Evolutionary conservation across 2,329 filamentous ascomycete genomes (phyloP), one percentile per base, ranked within the genome.

Genomic region (Venturia effusa): DNA sequence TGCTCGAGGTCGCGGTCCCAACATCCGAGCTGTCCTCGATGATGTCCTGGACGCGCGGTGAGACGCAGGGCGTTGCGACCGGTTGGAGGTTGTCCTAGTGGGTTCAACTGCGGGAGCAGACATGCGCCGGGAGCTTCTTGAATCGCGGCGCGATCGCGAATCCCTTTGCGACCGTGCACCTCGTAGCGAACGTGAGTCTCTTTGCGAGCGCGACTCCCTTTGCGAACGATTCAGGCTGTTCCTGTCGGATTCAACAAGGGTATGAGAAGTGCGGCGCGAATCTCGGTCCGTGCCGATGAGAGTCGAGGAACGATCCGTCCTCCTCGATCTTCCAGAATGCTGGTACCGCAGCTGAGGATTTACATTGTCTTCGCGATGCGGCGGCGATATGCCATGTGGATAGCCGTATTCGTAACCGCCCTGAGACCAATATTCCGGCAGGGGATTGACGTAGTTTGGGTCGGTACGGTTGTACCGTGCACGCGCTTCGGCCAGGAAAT

Each of bases 321-420:
- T 57, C 27, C 51, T 57, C 30, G 51, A 57, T n/a, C 51, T 57
- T n/a, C 51, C 51, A 15, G 51, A 57, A 10, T 27, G 34, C 30
- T 34, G 51, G 15, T 57, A 57, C 15, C 24, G 27, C 27, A 57
- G 27, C 19, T 57, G 51, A n/a, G 51, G 51, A 34, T 57, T 57
- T 22, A 32, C 51, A 34, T 32, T 34, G 15, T 57, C 51, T 57
- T 32, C 51, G 51, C 30, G 30, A 19, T 57, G 51, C 51, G 51
- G 51, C 30, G 51, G 51, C 51, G 51, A 57, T 34, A 57, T 57
- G 2, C 51, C 51, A 19, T 57, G 51, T n/a, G 51, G 51, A 22
- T 57, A 57, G 8, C 51, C 51, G 34, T 57, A 57, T 57, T 57
- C 51, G 51, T 57, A 57, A 34, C 51, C 51, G 34, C 51, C 51